Evolutionary conservation across 179 eudicot species (phyloP), one percentile per base, ranked within the genome.

Genomic region (Silene noctiflora): DNA sequence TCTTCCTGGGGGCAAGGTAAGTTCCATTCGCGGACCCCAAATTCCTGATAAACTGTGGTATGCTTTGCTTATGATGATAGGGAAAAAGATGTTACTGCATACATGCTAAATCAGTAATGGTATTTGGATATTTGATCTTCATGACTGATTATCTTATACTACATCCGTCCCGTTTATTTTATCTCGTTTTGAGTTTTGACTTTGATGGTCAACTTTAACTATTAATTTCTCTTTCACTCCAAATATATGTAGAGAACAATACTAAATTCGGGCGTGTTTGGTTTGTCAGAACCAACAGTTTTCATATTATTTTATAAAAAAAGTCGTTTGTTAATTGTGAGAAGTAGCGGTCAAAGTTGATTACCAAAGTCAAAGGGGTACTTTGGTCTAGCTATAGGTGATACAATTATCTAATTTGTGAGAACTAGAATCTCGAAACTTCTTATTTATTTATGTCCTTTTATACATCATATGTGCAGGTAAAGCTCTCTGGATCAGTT

Each of bases 401-500:
- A 31, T 14, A 7, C n/a, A 31, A 46, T 29, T 17, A 31, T 66
- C 24, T 66, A 31, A 66, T 16, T 33, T 66, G 33, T 6, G 20
- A 31, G 46, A 33, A 66, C 12, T 6, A 4, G 46, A 66, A 16
- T 12, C 46, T 31, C 48, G 6, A n/a, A 29, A 33, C 69, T 39
- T 65, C 6, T 21, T 44, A 1, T 35, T 64, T 64, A 31, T 31
- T 31, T 66, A 24, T 33, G 44, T 25, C 21, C 24, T 5, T 14
- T 13, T 11, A 33, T 31, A 33, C 69, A 29, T 58, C 11, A 42
- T 31, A 51, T 74, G 77, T 78, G 78, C 90, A 95, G 99, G 99
- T 95, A 82, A 95, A 90, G 86, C 97, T 95, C 75, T 95, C 99
- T 60, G 99, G 99, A 71, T 91, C 96, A 29, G 81, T 95, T 72